Evolutionary conservation across 148 eudicot genomes (phyloP).

Genomic region (Beta vulgaris): DNA sequence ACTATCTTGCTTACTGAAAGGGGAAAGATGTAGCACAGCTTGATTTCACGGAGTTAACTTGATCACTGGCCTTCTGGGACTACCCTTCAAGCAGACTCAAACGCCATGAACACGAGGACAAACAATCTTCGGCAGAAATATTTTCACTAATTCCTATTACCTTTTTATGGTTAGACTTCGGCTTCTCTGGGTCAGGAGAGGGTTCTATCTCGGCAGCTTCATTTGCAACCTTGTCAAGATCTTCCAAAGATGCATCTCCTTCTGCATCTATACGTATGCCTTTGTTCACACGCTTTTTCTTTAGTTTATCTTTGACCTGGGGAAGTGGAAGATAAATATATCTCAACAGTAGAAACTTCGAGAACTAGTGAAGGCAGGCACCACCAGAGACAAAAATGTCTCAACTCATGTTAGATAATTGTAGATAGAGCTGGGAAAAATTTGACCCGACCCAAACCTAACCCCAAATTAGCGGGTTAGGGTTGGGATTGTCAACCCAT

Average conservation of each 20-base stretch:
- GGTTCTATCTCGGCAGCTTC: constrained; percentile 47
- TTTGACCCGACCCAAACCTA: too few species aligned
- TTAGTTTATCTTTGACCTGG: constrained; percentile 83
- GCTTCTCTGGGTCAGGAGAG: constrained; percentile 55
- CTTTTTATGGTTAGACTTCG: constrained; percentile 61
- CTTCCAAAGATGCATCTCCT: constrained; percentile 92
- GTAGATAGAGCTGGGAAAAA: too few species aligned
- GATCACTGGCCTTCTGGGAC: neutral
- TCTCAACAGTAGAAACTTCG: constrained; percentile 3
- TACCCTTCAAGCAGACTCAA: neutral
- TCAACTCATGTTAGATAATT: neutral
- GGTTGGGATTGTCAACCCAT: too few species aligned
- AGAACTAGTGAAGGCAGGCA: neutral
- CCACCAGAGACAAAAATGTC: neutral
- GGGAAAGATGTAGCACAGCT: constrained; percentile 1
- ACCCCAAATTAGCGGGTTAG: too few species aligned
- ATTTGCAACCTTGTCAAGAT: constrained; percentile 50
- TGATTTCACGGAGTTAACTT: neutral
- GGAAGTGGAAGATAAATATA: neutral
- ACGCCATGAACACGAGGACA: neutral
- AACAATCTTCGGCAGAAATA: neutral
- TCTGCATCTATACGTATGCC: constrained; percentile 88
- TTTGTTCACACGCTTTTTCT: constrained; percentile 66
- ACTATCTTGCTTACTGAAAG: neutral
- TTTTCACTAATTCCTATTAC: constrained; percentile 28